A percentile compares a stretch with the other conserved stretches of the same genome.
These are phyloP conservation scores for Zymoseptoria ardabiliae DNA, from an alignment of 2,329 filamentous ascomycete genomes.

Conservation along the genomic window DNA sequence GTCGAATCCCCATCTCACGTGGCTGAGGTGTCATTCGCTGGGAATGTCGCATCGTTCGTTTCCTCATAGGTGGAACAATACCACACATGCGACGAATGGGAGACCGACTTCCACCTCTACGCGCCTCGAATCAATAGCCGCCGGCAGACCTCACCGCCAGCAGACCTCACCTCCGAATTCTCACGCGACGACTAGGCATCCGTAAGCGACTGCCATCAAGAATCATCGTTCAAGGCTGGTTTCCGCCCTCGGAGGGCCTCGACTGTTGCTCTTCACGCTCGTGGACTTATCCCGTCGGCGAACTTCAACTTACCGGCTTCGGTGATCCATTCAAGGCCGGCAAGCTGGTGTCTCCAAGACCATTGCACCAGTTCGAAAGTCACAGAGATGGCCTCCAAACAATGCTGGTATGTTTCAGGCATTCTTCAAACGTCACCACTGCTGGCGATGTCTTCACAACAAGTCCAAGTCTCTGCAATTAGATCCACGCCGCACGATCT, in stretches of 20 bases:
- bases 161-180: not conserved
- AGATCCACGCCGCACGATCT: not conserved
- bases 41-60: not conserved
- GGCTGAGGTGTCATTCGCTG: not conserved
- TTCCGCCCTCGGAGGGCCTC: no score
- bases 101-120: not conserved
- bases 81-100: not conserved
- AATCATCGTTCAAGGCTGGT: no score
- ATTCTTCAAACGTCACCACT: not conserved
- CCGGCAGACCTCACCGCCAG: no score
- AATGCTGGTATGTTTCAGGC: not conserved
- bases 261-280: no score
- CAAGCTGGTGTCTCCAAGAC: not conserved
- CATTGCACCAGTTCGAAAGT: not conserved
- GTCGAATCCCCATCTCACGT: not conserved
- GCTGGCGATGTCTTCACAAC: not conserved
- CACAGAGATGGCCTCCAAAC: not conserved
- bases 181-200: no score
- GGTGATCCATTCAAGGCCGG: not conserved
- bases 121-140: no score
- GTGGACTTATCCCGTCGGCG: not conserved
- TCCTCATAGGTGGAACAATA: not conserved
- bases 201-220: no score
- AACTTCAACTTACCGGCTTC: not conserved
- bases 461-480: not conserved